Evolutionary conservation across 164 flowering plant genomes (phyloP), one percentile per base, ranked within the genome.

Genomic region (Magnolia sinica): DNA sequence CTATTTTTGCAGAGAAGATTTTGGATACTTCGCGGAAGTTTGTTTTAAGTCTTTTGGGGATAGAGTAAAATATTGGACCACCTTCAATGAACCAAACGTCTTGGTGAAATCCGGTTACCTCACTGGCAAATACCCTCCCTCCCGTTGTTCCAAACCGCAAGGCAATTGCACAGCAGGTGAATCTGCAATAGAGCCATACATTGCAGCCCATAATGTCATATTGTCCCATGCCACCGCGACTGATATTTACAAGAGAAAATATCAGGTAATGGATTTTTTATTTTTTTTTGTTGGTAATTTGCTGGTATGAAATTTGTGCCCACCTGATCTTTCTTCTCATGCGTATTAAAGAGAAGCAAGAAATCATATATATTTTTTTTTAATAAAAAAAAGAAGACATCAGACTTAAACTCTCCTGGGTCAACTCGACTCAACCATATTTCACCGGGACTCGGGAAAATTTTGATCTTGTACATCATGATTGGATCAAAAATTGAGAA

Each of bases 41-140:
- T 73, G 76, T 49, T 73, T 73, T 24, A 61, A 49, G 68, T 24
- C 50, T n/a, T 73, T 73, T 63, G 76, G 76, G 7, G 68, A 73
- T 20, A 73, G 76, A 49, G 76, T 73, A 10, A 73, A 73, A 64
- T 73, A 73, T 19, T 73, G 76, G 76, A 64, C 68, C 19, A 73
- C 76, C 50, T 37, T 73, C 27, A 73, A 73, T 37, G 76, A 73
- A 52, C 68, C 76, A 7, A 31, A 29, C 37, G 2, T 31, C 4
- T 2, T 73, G 76, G 76, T 73, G 9, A 37, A 37, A 18, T 1
- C 3, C 5, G 51, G 76, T n/a, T 73, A 73, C 68, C 14, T 18
- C 27, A 61, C 27, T 3, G 76, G 76, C 31, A 31, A 1, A 7
- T 73, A 61, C 68, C 76, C 76, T 16, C 76, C 76, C 7, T 0